Conservation (phyloP, 148 eudicot species). For the Nepenthes gracilis region DNA sequence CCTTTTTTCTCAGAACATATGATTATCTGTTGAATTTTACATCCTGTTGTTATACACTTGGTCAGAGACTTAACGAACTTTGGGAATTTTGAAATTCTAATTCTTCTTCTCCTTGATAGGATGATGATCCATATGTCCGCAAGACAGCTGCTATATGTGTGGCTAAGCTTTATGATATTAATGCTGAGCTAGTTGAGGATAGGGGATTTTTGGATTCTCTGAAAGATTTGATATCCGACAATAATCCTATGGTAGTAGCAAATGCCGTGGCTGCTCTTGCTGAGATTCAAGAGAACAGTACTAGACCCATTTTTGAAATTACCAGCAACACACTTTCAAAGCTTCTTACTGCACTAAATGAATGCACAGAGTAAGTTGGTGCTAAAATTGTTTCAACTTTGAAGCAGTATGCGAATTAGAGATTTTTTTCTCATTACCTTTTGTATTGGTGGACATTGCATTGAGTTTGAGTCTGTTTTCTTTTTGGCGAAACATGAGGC, state of each 20-base stretch:
- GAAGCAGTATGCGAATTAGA: neutral
- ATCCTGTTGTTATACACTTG: no score
- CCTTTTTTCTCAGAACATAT: no score
- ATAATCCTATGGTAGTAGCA: slow-evolving; percentile 99
- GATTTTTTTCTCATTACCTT: no score
- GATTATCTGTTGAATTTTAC: no score
- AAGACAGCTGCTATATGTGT: slow-evolving; percentile 99
- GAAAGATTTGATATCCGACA: slow-evolving; percentile 97
- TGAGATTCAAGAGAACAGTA: slow-evolving; percentile 90
- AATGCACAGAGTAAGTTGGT: slow-evolving; percentile 91
- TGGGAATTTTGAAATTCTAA: neutral
- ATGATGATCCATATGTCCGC: slow-evolving; percentile 99
- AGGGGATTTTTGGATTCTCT: slow-evolving; percentile 93
- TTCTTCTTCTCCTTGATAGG: slow-evolving; percentile 31
- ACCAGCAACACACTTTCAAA: slow-evolving; percentile 79
- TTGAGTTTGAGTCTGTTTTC: no score
- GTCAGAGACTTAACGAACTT: neutral
- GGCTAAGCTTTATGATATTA: slow-evolving; percentile 95
- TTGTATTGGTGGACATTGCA: no score
- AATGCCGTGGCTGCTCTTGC: slow-evolving; percentile 99
- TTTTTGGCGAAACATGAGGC: no score
- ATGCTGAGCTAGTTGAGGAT: slow-evolving; percentile 98
- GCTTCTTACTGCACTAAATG: slow-evolving; percentile 96
- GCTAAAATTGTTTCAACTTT: neutral
- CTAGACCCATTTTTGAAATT: slow-evolving; percentile 81